These are phyloP conservation scores for Penicillium sp. DNA, from an alignment of 2,329 filamentous ascomycete genomes.

Conservation along the genomic window DNA sequence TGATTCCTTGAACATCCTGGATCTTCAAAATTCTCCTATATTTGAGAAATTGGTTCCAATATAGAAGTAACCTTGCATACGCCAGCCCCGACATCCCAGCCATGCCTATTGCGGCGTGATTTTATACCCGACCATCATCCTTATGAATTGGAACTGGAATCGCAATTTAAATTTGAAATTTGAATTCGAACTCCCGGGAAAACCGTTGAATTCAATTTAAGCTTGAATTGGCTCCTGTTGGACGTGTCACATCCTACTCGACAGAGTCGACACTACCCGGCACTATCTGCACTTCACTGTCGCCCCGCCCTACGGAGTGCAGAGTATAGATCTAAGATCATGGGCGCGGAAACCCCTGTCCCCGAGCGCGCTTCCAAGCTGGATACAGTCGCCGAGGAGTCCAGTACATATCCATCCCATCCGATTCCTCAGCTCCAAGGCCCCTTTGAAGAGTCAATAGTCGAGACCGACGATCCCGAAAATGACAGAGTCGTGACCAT, in stretches of 20 bases:
- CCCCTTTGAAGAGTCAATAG: conserved; percentile 49
- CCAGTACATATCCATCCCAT: conserved; percentile 34
- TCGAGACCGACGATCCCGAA: conserved; percentile 30
- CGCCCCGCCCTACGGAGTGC: background rate
- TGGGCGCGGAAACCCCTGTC: background rate
- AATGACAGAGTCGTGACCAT: conserved; percentile 35
- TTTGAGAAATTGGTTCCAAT: background rate
- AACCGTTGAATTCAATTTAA: background rate
- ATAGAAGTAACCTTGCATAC: conserved; percentile 8
- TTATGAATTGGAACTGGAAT: conserved; percentile 16
- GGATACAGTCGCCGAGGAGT: conserved; percentile 2
- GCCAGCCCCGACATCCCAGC: conserved; percentile 5
- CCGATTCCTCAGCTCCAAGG: conserved; percentile 47
- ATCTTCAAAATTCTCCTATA: background rate
- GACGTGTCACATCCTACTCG: background rate
- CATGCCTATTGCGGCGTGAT: conserved; percentile 15
- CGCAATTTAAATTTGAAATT: background rate
- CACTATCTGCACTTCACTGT: background rate
- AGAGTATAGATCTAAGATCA: background rate
- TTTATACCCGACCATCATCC: conserved; percentile 14
- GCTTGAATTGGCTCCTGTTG: background rate
- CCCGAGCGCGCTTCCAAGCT: background rate
- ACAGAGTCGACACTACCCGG: background rate
- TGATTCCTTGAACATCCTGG: background rate
- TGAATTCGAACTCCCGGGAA: too few relatives aligned